A percentile compares a stretch with the other conserved stretches of the same genome.
phyloP scores from a whole-genome alignment of 176 grass and related monocot genomes.

The Ensete ventricosum region DNA sequence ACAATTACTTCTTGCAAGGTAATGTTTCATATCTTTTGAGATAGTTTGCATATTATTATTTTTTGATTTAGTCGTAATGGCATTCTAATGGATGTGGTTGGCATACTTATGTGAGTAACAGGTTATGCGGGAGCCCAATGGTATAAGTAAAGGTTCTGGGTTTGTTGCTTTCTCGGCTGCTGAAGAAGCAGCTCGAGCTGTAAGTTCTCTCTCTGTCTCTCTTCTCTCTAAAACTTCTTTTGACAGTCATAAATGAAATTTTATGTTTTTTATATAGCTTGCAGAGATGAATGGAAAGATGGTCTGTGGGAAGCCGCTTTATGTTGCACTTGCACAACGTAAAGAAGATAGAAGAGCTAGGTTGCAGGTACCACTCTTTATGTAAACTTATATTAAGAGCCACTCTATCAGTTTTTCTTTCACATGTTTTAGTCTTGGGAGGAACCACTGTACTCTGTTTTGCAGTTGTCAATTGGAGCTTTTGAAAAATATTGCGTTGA shows the following conservation, averaged over 20 bases:
- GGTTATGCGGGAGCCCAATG: conserved; percentile 62
- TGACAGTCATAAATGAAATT: background rate
- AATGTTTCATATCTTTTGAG: conserved; percentile 1
- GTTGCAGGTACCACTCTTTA: conserved; percentile 33
- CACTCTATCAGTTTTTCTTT: no score
- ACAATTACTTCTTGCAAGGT: conserved; percentile 70
- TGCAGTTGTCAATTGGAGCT: no score
- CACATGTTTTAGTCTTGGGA: no score
- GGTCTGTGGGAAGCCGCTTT: conserved; percentile 53
- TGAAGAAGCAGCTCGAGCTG: conserved; percentile 51
- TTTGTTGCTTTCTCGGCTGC: conserved; percentile 55
- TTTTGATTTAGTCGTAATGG: background rate
- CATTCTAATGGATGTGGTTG: background rate
- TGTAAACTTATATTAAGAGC: no score
- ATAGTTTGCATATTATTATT: background rate
- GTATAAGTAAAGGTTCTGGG: conserved; percentile 66
- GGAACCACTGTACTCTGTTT: no score
- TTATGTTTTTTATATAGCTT: conserved; percentile 23
- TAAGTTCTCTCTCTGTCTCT: conserved; percentile 14
- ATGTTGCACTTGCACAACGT: conserved; percentile 66
- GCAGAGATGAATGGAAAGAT: conserved; percentile 61
- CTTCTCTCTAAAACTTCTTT: background rate
- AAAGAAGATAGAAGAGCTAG: conserved; percentile 65
- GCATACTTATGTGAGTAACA: conserved; percentile 8
- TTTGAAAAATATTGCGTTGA: no score